Evolutionary conservation across 2,329 filamentous ascomycete species (phyloP), one percentile per base, ranked within the genome.

Genomic region (Thermothelomyces thermophilus): DNA sequence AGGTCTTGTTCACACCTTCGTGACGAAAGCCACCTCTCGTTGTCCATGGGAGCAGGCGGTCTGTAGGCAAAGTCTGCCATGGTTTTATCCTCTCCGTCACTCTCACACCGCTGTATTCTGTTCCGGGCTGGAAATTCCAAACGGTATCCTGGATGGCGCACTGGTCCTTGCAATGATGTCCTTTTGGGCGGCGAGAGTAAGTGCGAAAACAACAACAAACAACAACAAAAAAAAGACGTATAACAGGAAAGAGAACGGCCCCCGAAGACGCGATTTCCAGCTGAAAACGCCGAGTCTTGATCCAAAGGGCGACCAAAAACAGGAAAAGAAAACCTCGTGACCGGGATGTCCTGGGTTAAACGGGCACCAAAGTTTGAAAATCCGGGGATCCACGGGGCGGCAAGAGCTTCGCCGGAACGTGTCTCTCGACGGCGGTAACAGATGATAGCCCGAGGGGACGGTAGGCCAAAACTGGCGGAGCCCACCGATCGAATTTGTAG

Each of bases 11-110:
- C 73, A 71, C 72, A 79, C 76, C 74, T 79, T 67, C 72, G 73
- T 57, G 71, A 67, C 56, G 72, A 63, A 56, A 71, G 70, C 75
- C 75, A 78, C 51, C 73, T 69, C 58, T 73, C 69, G 64, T 69
- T 70, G 54, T 72, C 65, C 64, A 70, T 68, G 60, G 66, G 66
- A 59, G 73, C 63, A 57, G 73, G 62, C 55, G 64, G 67, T 62
- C 69, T 71, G 65, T 75, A 76, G 55, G 69, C 66, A 68, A 72
- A 68, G 47, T 74, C 70, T 60, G 70, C 68, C 56, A 55, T 69
- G 64, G 61, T 48, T 13, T 37, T 24, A 36, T 48, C 36, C 44
- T 48, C 30, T 56, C 33, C 34, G 31, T 49, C 35, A 36, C 14
- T n/a, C n/a, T 22, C 22, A 26, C 11, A 14, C 9, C 40, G 35